These are phyloP conservation scores for Trypanosoma caninum DNA, from an alignment of 208 protist genomes.

Conservation along the genomic window DNA sequence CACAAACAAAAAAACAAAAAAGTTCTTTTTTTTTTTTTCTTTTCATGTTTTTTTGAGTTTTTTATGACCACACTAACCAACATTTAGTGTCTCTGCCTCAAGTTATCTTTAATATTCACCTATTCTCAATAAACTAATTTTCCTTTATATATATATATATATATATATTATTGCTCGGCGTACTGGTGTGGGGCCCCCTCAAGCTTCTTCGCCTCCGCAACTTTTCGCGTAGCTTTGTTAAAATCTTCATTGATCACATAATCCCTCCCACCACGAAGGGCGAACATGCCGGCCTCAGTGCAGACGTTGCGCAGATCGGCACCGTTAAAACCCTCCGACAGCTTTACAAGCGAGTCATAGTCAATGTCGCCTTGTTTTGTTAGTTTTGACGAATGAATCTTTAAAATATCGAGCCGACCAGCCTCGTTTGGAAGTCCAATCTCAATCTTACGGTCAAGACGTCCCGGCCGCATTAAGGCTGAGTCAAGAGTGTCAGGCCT, in stretches of 20 bases:
- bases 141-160: background rate
- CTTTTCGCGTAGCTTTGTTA: conserved; percentile 99
- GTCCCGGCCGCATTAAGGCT: conserved; percentile 97
- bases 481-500: conserved; percentile 95
- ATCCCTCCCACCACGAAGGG: conserved; percentile 96
- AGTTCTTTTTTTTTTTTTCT: conserved; percentile 8
- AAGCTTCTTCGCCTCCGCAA: conserved; percentile 98
- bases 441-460: conserved; percentile 97
- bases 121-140: background rate
- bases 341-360: conserved; percentile 98
- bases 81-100: too few relatives aligned
- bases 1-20: background rate
- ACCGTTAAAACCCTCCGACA: conserved; percentile 99
- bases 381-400: conserved; percentile 96
- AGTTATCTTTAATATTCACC: conserved; percentile 5
- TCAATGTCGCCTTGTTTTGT: conserved; percentile 99
- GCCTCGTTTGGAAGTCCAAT: conserved; percentile 98
- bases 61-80: background rate
- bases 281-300: conserved; percentile 99
- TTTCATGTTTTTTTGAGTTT: background rate
- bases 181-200: conserved; percentile 92
- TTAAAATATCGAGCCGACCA: conserved; percentile 96
- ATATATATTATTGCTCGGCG: conserved; percentile 67
- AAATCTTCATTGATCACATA: conserved; percentile 98
- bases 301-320: conserved; percentile 98